Evolutionary conservation across 768 basidiomycete genomes (phyloP).

Genomic region (Boletus pseudo-olivaceus): DNA sequence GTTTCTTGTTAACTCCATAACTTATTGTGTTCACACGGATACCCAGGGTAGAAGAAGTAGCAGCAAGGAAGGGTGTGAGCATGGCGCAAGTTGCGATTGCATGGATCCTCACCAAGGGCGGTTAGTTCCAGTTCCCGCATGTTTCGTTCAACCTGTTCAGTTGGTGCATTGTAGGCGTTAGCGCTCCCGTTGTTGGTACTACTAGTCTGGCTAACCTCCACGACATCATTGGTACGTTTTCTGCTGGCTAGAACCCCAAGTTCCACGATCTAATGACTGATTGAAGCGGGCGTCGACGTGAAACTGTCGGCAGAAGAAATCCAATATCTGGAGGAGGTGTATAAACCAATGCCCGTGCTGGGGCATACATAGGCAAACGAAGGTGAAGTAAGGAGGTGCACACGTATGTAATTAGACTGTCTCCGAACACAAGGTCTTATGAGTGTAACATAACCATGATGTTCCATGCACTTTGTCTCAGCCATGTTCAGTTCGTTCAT

Average conservation of each 20-base stretch:
- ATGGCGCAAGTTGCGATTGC: constrained; percentile 45
- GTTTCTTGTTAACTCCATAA: neutral
- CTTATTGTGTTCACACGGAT: neutral
- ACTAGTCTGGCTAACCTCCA: constrained; percentile 39
- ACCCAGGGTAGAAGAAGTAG: constrained; percentile 39
- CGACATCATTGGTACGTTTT: constrained; percentile 37
- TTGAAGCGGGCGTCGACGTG: constrained; percentile 36
- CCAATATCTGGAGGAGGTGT: constrained; percentile 43
- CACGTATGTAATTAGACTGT: neutral
- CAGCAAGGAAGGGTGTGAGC: constrained; percentile 33
- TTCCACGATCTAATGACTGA: constrained; percentile 1
- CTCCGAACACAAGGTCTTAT: neutral
- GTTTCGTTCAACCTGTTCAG: neutral
- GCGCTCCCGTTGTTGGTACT: constrained; percentile 44
- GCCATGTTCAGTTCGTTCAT: neutral
- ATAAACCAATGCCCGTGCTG: constrained; percentile 38
- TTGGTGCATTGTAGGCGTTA: constrained; percentile 24
- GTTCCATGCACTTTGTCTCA: neutral
- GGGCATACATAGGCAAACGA: constrained; percentile 32
- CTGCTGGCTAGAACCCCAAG: neutral
- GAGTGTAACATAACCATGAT: neutral
- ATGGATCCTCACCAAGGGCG: constrained; percentile 34
- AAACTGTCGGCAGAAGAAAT: constrained; percentile 48
- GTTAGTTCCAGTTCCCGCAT: constrained; percentile 9
- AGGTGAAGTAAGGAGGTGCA: neutral